These are phyloP conservation scores for Gonium pectorale DNA, from an alignment of 139 green algal species.

Conservation along the genomic window DNA sequence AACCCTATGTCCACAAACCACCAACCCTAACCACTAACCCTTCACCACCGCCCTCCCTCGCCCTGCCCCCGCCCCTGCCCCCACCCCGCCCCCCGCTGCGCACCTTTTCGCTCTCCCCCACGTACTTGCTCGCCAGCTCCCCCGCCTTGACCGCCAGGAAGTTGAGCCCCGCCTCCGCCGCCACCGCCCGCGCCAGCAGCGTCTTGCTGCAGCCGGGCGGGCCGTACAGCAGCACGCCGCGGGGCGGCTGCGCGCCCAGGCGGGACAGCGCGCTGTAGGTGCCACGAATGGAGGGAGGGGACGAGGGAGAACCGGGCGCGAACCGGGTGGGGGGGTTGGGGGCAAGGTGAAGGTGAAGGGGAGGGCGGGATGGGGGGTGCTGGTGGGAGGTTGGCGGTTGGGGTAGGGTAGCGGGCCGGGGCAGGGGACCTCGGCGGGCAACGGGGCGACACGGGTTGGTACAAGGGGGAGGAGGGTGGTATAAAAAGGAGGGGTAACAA, in stretches of 20 bases:
- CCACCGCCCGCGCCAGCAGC: constrained; percentile 82
- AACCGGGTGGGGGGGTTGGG: too few relatives aligned
- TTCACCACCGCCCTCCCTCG: not conserved
- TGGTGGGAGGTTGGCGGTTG: too few relatives aligned
- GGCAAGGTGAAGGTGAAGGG: too few relatives aligned
- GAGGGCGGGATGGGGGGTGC: too few relatives aligned
- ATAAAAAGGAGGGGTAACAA: too few relatives aligned
- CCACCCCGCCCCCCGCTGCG: not conserved
- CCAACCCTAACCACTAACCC: not conserved
- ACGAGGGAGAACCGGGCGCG: too few relatives aligned
- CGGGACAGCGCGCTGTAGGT: constrained; percentile 52
- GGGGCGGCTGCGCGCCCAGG: constrained; percentile 61
- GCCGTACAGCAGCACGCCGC: constrained; percentile 83
- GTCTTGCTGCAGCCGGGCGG: constrained; percentile 87
- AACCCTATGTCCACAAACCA: too few relatives aligned
- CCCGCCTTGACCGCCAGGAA: constrained; percentile 78
- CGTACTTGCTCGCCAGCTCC: constrained; percentile 84
- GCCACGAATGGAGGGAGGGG: too few relatives aligned
- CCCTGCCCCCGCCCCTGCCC: not conserved
- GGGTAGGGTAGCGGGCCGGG: too few relatives aligned
- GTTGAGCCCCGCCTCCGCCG: constrained; percentile 73
- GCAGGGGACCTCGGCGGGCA: too few relatives aligned
- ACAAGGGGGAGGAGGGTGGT: too few relatives aligned
- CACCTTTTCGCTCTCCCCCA: constrained; percentile 86
- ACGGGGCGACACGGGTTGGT: too few relatives aligned